Evolutionary conservation across 768 basidiomycete species (phyloP), one percentile per base, ranked within the genome.

Genomic region (Epithele typhae): DNA sequence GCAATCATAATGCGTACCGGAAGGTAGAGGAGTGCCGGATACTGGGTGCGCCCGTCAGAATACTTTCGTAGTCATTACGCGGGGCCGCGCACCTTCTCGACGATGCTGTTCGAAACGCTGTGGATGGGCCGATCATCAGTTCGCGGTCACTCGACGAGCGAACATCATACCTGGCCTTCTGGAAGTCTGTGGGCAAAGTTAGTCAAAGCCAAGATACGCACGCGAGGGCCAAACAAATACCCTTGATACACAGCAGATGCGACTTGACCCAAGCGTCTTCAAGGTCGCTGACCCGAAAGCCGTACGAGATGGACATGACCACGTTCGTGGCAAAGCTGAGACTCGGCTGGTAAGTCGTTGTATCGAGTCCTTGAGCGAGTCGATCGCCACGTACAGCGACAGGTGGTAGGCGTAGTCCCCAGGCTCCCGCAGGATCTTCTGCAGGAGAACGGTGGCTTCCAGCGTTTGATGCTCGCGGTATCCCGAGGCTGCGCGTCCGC

Each of bases 241-340:
- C n/a, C n/a, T n/a, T n/a, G n/a, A n/a, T n/a, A n/a, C n/a, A n/a
- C n/a, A n/a, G n/a, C n/a, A n/a, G n/a, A n/a, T n/a, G n/a, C n/a
- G n/a, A n/a, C n/a, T n/a, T n/a, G n/a, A n/a, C n/a, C n/a, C n/a
- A n/a, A n/a, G n/a, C n/a, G n/a, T n/a, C 27, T 7, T 14, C 27
- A 30, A 30, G 7, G 27, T 30, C 27, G 27, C 27, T 14, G 37
- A n/a, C 24, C 15, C 47, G 47, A 18, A 23, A 12, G 4, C 47
- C 47, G 22, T 48, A 48, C 9, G 47, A 30, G 10, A 48, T 48
- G 15, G 47, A 21, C n/a, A 48, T 33, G 24, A 36, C 34, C 4
- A 48, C 21, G 4, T 40, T 42, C 17, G 47, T 37, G n/a, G 47
- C 33, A 19, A 24, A 48, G 19, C 47, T 46, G 37, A n/a, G n/a